A percentile compares a stretch with the other conserved stretches of the same genome.
These are phyloP conservation scores for Lactarius psammicola DNA, from an alignment of 768 basidiomycete species.

Conservation along the genomic window DNA sequence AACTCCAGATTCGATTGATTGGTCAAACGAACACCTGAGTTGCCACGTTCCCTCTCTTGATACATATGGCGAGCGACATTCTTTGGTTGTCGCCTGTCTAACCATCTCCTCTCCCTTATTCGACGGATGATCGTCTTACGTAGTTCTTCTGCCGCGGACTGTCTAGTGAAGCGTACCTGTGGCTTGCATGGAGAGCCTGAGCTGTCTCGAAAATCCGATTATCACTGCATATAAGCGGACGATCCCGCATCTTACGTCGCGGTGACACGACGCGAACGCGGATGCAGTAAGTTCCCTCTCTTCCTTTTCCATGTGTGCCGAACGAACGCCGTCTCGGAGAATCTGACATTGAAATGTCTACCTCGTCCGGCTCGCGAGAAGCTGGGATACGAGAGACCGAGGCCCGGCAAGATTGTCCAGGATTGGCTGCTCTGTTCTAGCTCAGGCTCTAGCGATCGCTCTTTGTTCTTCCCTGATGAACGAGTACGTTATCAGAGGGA, in stretches of 20 bases:
- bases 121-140: background rate
- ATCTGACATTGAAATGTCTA: background rate
- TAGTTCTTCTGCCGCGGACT: background rate
- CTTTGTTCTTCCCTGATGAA: background rate
- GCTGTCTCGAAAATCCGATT: background rate
- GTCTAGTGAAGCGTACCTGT: background rate
- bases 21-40: background rate
- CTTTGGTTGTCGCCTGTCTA: conserved; percentile 1
- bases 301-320: background rate
- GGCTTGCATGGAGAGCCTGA: background rate
- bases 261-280: background rate
- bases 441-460: background rate
- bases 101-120: background rate
- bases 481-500: background rate
- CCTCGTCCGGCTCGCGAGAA: background rate
- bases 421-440: background rate
- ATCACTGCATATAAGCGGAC: background rate
- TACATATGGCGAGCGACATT: background rate
- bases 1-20: background rate
- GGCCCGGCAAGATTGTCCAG: background rate
- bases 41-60: background rate
- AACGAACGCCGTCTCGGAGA: background rate
- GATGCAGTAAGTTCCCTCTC: background rate
- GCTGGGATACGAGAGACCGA: background rate
- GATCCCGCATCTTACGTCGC: background rate